Evolutionary conservation across 78 protist species (phyloP), one percentile per base, ranked within the genome.

Genomic region (Dictyostelium citrinum): DNA sequence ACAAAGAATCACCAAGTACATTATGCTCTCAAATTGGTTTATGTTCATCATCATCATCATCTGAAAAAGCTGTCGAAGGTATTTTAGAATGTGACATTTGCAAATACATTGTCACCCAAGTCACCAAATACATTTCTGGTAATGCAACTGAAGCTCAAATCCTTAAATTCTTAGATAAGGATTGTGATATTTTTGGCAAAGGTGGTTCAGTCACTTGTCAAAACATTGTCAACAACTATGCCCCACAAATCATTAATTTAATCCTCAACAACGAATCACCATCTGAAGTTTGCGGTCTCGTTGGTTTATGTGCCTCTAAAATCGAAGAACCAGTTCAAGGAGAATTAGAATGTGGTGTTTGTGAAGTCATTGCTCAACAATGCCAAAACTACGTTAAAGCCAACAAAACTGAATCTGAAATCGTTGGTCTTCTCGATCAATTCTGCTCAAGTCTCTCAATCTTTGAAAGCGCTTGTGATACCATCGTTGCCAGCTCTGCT

Each of bases 81-180:
- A 81, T 2, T 74, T 49, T 37, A 7, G 46, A 74, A 70, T 84
- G 91, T 33, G 17, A 17, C 6, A 31, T 74, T 12, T 84, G 91
- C 60, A 2, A n/a, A 2, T 84, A n/a, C 74, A 1, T 84, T 4
- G 82, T 84, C 20, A 51, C 24, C 2, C 9, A 72, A 55, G 82
- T 84, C 16, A 81, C 49, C 6, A 70, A 70, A n/a, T 70, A 70
- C 82, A 33, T 84, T 27, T 60, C 9, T 7, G 46, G 45, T 31
- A 74, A 55, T 24, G 60, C 76, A 24, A 49, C 91, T 35, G 55
- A 84, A 74, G 12, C 67, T 3, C 83, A 84, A 74, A 51, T 84
- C 37, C 75, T 84, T 6, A 9, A 24, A 12, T 35, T 45, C 39
- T 72, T 84, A 58, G 22, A 49, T 6, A 49, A 6, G 3, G 91